These are phyloP conservation scores for Geotrichum bryndzae DNA, from an alignment of 1,139 yeast genomes.

Conservation along the genomic window DNA sequence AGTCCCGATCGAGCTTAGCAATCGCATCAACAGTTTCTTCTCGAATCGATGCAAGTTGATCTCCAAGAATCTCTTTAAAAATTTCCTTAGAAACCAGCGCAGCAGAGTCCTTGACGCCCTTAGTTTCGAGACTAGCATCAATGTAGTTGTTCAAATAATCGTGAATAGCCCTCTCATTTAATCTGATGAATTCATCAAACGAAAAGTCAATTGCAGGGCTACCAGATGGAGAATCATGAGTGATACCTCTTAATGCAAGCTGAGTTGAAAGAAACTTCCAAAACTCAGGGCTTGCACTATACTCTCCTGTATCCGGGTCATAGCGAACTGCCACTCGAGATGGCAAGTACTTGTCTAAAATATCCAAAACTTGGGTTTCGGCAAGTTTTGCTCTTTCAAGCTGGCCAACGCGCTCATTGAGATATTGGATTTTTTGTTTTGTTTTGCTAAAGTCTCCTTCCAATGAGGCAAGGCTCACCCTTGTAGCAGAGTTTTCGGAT, in stretches of 20 bases:
- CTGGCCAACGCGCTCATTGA: constrained; percentile 9
- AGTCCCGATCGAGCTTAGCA: constrained; percentile 1
- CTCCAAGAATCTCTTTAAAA: constrained; percentile 8
- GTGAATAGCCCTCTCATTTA: constrained; percentile 10
- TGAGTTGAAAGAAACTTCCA: constrained; percentile 15
- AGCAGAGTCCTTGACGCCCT: constrained; percentile 2
- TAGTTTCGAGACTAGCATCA: neutral
- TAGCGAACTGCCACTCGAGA: constrained; percentile 9
- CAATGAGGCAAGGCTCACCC: neutral
- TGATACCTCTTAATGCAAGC: constrained; percentile 2
- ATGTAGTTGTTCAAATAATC: constrained; percentile 7
- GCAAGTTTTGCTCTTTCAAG: constrained; percentile 11
- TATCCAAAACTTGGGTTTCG: constrained; percentile 4
- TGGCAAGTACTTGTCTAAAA: constrained; percentile 15
- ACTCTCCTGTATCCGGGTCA: constrained; percentile 11
- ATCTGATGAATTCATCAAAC: constrained; percentile 12
- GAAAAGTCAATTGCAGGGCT: constrained; percentile 1
- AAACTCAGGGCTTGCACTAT: constrained; percentile 16
- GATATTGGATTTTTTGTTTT: constrained; percentile 6
- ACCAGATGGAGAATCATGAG: neutral
- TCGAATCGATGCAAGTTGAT: constrained; percentile 10
- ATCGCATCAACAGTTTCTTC: constrained; percentile 10
- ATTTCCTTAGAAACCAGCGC: constrained; percentile 11
- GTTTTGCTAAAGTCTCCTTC: neutral
- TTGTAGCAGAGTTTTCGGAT: neutral